phyloP scores from a whole-genome alignment of 371 early-diverging fungal genomes.

The Syncephalastrum sp. region DNA sequence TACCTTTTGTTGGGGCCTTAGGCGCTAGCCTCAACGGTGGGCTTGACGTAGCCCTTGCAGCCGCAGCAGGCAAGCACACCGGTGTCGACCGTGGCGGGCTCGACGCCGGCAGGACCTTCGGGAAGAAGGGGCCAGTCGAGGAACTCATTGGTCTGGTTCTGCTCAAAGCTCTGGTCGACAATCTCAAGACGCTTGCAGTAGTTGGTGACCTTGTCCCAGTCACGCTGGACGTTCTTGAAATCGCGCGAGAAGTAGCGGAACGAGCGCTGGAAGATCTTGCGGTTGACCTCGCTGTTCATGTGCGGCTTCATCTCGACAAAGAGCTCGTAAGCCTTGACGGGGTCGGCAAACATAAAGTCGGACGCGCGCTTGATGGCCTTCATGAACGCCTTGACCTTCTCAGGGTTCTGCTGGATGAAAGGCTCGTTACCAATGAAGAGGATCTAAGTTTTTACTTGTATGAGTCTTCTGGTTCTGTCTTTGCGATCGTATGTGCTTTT shows the following conservation, averaged over 20 bases:
- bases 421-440: slow-evolving; percentile 66
- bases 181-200: slow-evolving; percentile 62
- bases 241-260: slow-evolving; percentile 64
- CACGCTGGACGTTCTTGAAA: slow-evolving; percentile 63
- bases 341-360: slow-evolving; percentile 54
- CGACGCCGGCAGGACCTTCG: slow-evolving; percentile 37
- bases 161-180: slow-evolving; percentile 52
- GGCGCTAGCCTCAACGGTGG: neutral
- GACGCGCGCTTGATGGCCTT: slow-evolving; percentile 55
- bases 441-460: slow-evolving; percentile 31
- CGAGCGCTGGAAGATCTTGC: slow-evolving; percentile 65
- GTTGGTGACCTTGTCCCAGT: slow-evolving; percentile 70
- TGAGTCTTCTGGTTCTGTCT: too few species aligned
- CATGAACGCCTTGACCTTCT: slow-evolving; percentile 57
- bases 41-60: neutral
- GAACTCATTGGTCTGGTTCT: slow-evolving; percentile 65
- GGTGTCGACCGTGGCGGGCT: slow-evolving; percentile 43
- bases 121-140: slow-evolving; percentile 43
- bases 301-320: slow-evolving; percentile 64
- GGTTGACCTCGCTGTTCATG: slow-evolving; percentile 52
- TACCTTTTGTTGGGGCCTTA: slow-evolving; percentile 1
- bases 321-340: slow-evolving; percentile 50
- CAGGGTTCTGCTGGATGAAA: slow-evolving; percentile 57
- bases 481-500: neutral
- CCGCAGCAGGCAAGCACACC: slow-evolving; percentile 33